Base-by-base conservation (phyloP, 495 filamentous ascomycete genomes). In the Lophiostoma macrostomum region DNA sequence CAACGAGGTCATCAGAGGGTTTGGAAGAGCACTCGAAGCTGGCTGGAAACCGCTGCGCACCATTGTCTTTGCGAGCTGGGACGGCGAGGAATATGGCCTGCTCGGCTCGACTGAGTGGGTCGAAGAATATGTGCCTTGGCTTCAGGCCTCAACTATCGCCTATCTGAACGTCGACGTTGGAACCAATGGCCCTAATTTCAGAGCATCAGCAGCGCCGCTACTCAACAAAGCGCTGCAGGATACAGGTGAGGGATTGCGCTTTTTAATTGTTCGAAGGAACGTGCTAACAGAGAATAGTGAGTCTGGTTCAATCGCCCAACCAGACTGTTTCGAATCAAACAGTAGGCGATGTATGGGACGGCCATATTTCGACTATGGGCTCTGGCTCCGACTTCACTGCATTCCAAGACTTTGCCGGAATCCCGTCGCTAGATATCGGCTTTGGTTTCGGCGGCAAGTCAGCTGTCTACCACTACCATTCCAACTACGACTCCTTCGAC, bases 121-220 rank as follows among this genome's bases (percentile, higher is more conserved):
- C 1, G 79, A 85, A 60, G 93, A 98, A 60, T 88, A 88, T 51
- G 69, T 95, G 0, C 86, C 87, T 1, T 96, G 91, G 90, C 76
- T 97, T 8, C 44, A 42, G 28, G 34, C 56, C 3, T 42, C 67
- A 18, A 65, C 71, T 12, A 63, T 88, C 16, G 85, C 84, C 1
- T 88, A 88, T 55, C 56, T 89, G 37, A 88, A 89, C 61, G 78
- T 89, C 31, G 85, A 88, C 63, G 77, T 84, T 18, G 83, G 77
- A 24, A 73, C 80, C 4, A 46, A 65, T 19, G 83, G 84, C 0
- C 70, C 76, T 0, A 23, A 68, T 14, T 81, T 80, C 76, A 8
- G 75, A 76, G 51, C 59, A 19, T 74, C 87, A 10, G 88, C 85
- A 19, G 80, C 87, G 2, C 93, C 93, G 0, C 73, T 96, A 5